phyloP scores from a whole-genome alignment of 1,284 basidiomycete species.

The Schizophyllum amplum region DNA sequence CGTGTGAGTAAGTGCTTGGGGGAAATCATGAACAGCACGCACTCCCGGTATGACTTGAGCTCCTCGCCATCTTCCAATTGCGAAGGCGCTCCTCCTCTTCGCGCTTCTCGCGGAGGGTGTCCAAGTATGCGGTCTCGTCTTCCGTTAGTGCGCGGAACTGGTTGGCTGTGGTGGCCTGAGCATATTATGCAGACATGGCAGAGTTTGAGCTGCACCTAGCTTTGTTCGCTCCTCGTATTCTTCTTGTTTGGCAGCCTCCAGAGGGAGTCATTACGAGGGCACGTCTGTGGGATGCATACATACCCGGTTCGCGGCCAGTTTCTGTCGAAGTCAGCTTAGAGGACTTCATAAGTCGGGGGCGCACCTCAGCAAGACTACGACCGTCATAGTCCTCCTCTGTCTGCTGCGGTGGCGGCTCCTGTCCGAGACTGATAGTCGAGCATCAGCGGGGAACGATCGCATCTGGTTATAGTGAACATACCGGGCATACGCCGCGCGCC shows the following conservation, averaged over 20 bases:
- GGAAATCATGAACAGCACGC: slow-evolving; percentile 16
- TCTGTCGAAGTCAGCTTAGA: slow-evolving; percentile 42
- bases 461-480: slow-evolving; percentile 22
- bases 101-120: slow-evolving; percentile 71
- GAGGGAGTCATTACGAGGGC: slow-evolving; percentile 1
- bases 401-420: slow-evolving; percentile 77
- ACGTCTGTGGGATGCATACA: slow-evolving; percentile 16
- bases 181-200: slow-evolving; percentile 3
- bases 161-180: slow-evolving; percentile 47
- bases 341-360: slow-evolving; percentile 34
- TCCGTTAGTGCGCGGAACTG: slow-evolving; percentile 88
- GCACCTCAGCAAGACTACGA: slow-evolving; percentile 83
- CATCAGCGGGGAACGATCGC: slow-evolving; percentile 1
- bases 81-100: slow-evolving; percentile 68
- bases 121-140: slow-evolving; percentile 85
- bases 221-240: slow-evolving; percentile 94
- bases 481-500: slow-evolving; percentile 91
- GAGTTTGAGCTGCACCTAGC: slow-evolving; percentile 42
- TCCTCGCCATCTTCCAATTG: slow-evolving; percentile 77
- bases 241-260: slow-evolving; percentile 79
- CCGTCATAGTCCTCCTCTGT: slow-evolving; percentile 78
- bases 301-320: slow-evolving; percentile 78
- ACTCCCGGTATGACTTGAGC: slow-evolving; percentile 75
- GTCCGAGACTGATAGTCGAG: slow-evolving; percentile 46
- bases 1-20: slow-evolving; percentile 10